A percentile compares a stretch with the other conserved stretches of the same genome.
Conservation (phyloP, 257 asterid species). For the Ophiorrhiza pumila region DNA sequence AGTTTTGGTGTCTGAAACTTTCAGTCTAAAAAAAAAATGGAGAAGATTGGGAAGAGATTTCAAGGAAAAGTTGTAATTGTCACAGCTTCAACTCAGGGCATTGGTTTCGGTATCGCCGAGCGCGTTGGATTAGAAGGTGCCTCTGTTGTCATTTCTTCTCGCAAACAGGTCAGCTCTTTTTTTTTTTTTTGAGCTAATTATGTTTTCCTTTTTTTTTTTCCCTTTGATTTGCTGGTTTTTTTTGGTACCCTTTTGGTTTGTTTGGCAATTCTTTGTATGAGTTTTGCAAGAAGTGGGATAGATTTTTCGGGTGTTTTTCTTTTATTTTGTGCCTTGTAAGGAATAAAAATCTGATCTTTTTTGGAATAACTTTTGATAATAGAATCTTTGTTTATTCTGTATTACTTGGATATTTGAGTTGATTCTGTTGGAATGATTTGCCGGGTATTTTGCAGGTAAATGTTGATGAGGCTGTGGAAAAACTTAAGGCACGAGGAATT, state of each 20-base stretch:
- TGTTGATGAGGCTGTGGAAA: constrained; percentile 79
- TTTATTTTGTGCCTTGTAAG: neutral
- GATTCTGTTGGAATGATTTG: neutral
- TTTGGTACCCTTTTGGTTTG: neutral
- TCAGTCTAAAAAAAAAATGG: neutral
- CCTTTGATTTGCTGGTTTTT: neutral
- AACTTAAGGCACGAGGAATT: constrained; percentile 55
- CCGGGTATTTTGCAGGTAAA: constrained; percentile 51
- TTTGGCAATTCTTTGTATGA: neutral
- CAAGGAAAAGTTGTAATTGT: constrained; percentile 76
- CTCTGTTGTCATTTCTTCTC: constrained; percentile 87
- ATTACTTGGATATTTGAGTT: too few relatives aligned
- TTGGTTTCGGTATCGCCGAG: constrained; percentile 82
- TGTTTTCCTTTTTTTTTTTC: neutral
- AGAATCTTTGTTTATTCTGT: neutral
- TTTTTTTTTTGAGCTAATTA: neutral
- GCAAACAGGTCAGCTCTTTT: constrained; percentile 59
- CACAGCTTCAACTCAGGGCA: constrained; percentile 97
- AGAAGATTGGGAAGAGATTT: constrained; percentile 55
- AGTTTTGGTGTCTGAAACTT: constrained; percentile 3
- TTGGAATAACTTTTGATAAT: neutral
- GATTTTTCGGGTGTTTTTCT: neutral
- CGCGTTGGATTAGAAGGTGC: constrained; percentile 92
- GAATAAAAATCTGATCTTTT: neutral
- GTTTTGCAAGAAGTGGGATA: neutral